Evolutionary conservation across 2,329 filamentous ascomycete species (phyloP).

Genomic region (Cordyceps javanica): DNA sequence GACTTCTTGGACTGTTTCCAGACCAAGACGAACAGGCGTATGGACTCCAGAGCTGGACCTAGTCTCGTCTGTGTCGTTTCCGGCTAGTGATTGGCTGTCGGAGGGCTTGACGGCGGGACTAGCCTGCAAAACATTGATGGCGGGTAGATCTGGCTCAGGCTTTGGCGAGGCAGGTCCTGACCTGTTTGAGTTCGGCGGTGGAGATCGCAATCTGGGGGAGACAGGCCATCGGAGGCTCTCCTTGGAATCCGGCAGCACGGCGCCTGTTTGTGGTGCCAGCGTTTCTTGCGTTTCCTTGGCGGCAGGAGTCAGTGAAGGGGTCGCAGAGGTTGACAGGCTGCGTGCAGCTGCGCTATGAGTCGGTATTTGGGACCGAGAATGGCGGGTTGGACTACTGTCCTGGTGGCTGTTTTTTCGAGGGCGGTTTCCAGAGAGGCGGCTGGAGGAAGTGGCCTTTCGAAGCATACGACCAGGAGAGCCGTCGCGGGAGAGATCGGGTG

Average conservation of each 20-base stretch:
- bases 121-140: conserved; percentile 47
- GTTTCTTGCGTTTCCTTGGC: conserved; percentile 55
- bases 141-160: conserved; percentile 45
- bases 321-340: conserved; percentile 61
- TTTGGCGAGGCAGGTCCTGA: conserved; percentile 38
- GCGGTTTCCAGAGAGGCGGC: conserved; percentile 35
- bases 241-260: conserved; percentile 41
- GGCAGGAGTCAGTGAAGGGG: conserved; percentile 57
- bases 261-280: conserved; percentile 59
- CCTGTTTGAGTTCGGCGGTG: conserved; percentile 54
- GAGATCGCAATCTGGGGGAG: conserved; percentile 71
- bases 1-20: conserved; percentile 90
- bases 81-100: conserved; percentile 36
- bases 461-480: conserved; percentile 40
- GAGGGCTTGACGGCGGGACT: conserved; percentile 41
- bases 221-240: conserved; percentile 67
- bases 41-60: conserved; percentile 45
- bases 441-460: conserved; percentile 29
- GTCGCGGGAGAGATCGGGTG: conserved; percentile 38
- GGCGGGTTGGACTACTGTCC: conserved; percentile 57
- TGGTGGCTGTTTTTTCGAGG: conserved; percentile 61
- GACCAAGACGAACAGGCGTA: conserved; percentile 55
- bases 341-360: conserved; percentile 59
- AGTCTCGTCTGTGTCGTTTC: conserved; percentile 48
- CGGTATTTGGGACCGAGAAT: conserved; percentile 44